A percentile compares a stretch with the other conserved stretches of the same genome.
Conservation (phyloP, 2,329 filamentous ascomycete genomes). For the Colletotrichum sojae region DNA sequence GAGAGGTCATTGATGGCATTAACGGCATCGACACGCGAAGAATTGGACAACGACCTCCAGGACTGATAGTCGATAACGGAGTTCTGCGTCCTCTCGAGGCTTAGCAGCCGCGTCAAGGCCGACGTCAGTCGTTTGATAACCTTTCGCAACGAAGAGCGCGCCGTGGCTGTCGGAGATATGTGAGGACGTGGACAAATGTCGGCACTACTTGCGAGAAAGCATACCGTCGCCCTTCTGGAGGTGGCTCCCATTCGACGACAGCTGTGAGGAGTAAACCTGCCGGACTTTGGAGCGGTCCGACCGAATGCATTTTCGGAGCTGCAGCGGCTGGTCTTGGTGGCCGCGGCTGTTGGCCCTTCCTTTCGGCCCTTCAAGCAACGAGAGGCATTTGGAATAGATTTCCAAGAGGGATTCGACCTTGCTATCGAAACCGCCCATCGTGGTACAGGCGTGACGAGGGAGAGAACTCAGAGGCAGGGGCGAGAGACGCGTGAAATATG, state of each 20-base stretch:
- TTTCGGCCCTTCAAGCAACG: conserved; percentile 55
- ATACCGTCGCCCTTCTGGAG: conserved; percentile 65
- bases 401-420: conserved; percentile 61
- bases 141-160: conserved; percentile 56
- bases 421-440: conserved; percentile 58
- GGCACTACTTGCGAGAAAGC: conserved; percentile 38
- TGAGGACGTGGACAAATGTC: neutral
- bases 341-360: conserved; percentile 41
- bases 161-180: conserved; percentile 48
- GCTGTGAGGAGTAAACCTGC: conserved; percentile 57
- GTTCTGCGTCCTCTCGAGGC: conserved; percentile 50
- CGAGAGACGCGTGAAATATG: too few relatives aligned
- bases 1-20: conserved; percentile 64
- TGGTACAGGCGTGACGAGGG: neutral
- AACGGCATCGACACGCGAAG: conserved; percentile 64
- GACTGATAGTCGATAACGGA: conserved; percentile 61
- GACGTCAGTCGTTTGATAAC: conserved; percentile 60
- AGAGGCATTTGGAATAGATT: conserved; percentile 62
- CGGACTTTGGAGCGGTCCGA: conserved; percentile 58
- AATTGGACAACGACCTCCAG: conserved; percentile 62
- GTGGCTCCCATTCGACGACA: conserved; percentile 56
- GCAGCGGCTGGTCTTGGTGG: conserved; percentile 37
- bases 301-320: conserved; percentile 54
- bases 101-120: conserved; percentile 57
- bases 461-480: too few relatives aligned